phyloP scores from a whole-genome alignment of 164 flowering plant genomes.

The Kingdonia uniflora region DNA sequence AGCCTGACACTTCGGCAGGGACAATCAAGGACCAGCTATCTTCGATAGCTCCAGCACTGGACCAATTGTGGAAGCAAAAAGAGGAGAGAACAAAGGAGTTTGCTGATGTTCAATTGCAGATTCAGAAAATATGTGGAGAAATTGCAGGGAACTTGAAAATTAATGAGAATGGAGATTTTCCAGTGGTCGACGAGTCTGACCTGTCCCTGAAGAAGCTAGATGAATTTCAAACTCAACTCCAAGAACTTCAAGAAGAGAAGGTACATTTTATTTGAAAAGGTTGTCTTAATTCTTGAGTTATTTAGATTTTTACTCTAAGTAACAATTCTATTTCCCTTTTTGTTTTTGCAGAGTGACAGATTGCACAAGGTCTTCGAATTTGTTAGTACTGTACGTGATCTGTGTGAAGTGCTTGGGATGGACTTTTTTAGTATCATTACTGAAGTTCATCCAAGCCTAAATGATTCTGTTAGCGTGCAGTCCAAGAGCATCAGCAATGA shows the following conservation, averaged over 20 bases:
- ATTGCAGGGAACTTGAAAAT: slow-evolving; percentile 52
- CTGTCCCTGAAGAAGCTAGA: slow-evolving; percentile 71
- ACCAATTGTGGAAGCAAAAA: slow-evolving; percentile 65
- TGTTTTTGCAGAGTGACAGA: slow-evolving; percentile 63
- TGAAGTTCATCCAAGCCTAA: slow-evolving; percentile 89
- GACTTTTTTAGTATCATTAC: slow-evolving; percentile 79
- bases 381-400: slow-evolving; percentile 91
- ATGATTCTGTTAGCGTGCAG: slow-evolving; percentile 71
- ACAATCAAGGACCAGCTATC: slow-evolving; percentile 92
- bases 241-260: slow-evolving; percentile 94
- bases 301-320: not conserved
- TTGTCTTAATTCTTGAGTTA: not conserved
- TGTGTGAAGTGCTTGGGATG: slow-evolving; percentile 87
- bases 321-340: not conserved
- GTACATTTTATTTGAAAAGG: slow-evolving; percentile 19
- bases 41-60: slow-evolving; percentile 66
- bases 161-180: slow-evolving; percentile 27
- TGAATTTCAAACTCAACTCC: slow-evolving; percentile 69
- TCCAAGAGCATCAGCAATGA: slow-evolving; percentile 92
- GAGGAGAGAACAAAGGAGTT: slow-evolving; percentile 62
- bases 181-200: slow-evolving; percentile 69
- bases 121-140: slow-evolving; percentile 77
- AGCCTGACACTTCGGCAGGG: slow-evolving; percentile 70
- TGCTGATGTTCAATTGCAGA: slow-evolving; percentile 72
- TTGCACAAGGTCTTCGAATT: slow-evolving; percentile 86